A percentile compares a stretch with the other conserved stretches of the same genome.
Evolutionary conservation across 345 rosid genomes (phyloP).

Genomic region (Noccaea caerulescens): DNA sequence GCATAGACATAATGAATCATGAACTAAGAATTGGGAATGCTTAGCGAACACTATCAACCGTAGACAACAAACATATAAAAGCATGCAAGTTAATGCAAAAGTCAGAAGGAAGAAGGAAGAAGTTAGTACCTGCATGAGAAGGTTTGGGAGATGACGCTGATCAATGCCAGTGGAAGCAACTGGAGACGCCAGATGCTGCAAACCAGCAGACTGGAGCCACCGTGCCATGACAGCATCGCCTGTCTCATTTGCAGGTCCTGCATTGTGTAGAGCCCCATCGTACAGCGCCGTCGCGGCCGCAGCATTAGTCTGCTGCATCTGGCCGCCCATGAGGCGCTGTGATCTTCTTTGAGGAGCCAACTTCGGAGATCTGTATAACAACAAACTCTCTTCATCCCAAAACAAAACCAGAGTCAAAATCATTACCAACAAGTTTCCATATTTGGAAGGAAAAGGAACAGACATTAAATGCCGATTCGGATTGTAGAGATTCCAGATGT

Average conservation of each 20-base stretch:
- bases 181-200: constrained; percentile 99
- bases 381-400: constrained; percentile 48
- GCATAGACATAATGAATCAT: neutral
- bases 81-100: constrained; percentile 20
- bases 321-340: constrained; percentile 99
- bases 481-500: constrained; percentile 12
- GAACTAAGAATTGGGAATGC: neutral
- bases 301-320: constrained; percentile 95
- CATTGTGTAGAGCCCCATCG: constrained; percentile 73
- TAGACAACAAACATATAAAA: neutral
- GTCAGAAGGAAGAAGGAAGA: neutral
- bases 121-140: constrained; percentile 78
- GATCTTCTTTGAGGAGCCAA: constrained; percentile 99
- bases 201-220: constrained; percentile 98
- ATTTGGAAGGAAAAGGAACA: neutral
- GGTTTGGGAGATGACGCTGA: constrained; percentile 87
- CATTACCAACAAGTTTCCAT: neutral
- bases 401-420: constrained; percentile 18
- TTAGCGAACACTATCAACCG: neutral
- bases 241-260: constrained; percentile 68
- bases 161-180: constrained; percentile 76
- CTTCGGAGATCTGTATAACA: constrained; percentile 70
- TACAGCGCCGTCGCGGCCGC: constrained; percentile 88
- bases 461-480: neutral
- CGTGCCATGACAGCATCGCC: constrained; percentile 99